Base-by-base conservation (phyloP, 2,329 filamentous ascomycete genomes). In the Xylariaceae sp. region DNA sequence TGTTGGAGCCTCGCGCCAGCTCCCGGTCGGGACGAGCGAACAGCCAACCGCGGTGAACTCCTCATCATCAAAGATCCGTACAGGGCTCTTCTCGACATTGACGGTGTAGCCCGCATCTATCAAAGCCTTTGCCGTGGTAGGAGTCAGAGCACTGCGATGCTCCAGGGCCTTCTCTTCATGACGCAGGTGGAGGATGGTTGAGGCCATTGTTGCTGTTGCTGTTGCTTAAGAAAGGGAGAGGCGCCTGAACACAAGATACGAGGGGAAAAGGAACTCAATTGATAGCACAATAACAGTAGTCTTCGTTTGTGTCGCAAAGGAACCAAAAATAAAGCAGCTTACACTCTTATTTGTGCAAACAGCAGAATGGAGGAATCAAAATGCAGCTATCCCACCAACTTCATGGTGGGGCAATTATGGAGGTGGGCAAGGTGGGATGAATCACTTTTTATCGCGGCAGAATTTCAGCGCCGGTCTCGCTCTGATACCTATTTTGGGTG, bases 61-160 rank as follows among this genome's bases (percentile, higher is more conserved):
- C 35, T 68, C 72, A 62, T 85, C 82, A 26, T 82, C 76, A 61
- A 82, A 86, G 65, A 91, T 90, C 50, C 88, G 80, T 67, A 82
- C 80, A n/a, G 82, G 80, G 54, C 81, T 84, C 56, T 81, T 79
- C 77, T 91, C 88, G 43, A 90, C 83, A 43, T 81, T 81, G 63
- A 91, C 80, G 20, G 78, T 77, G 70, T 89, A 91, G 57, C 87
- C 87, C 33, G 85, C 86, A 59, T 88, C 81, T 48, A 89, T 75
- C 47, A 91, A 80, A 46, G 78, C 77, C 72, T 85, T 84, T 61
- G 81, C 74, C 4, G 72, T 73, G 21, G 66, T 63, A 21, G 73
- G 72, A 9, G 73, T 68, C 46, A 71, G 58, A 10, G 48, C 68
- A 54, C 80, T 80, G 53, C 81, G 78, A 66, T 79, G 79, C 73